phyloP scores from a whole-genome alignment of 768 basidiomycete genomes.

The Mycena albidolilacea region DNA sequence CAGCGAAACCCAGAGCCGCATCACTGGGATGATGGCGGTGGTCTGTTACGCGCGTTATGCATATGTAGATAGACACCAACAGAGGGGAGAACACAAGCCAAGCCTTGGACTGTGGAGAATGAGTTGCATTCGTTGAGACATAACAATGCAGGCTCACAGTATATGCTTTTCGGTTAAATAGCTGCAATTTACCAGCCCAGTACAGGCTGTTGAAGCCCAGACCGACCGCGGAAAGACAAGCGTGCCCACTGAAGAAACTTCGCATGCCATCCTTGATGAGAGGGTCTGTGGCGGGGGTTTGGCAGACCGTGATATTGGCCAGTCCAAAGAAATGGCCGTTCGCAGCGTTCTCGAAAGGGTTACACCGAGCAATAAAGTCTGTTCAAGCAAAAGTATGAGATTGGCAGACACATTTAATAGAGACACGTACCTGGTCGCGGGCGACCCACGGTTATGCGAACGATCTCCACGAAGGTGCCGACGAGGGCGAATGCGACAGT shows the following conservation, averaged over 20 bases:
- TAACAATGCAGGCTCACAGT: constrained; percentile 32
- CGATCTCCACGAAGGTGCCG: constrained; percentile 39
- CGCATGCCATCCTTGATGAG: constrained; percentile 46
- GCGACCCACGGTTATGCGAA: constrained; percentile 41
- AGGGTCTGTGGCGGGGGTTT: constrained; percentile 36
- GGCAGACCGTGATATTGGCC: constrained; percentile 42
- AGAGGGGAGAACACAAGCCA: constrained; percentile 45
- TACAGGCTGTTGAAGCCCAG: constrained; percentile 42
- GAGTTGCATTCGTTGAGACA: neutral
- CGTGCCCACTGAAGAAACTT: constrained; percentile 48
- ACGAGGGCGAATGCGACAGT: constrained; percentile 34
- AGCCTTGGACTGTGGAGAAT: constrained; percentile 37
- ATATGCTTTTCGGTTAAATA: constrained; percentile 41
- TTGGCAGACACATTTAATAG: neutral
- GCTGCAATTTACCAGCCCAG: constrained; percentile 43
- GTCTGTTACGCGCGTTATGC: constrained; percentile 44
- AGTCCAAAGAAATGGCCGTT: constrained; percentile 44
- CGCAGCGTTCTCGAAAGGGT: constrained; percentile 38
- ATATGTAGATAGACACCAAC: constrained; percentile 42
- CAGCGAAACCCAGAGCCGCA: constrained; percentile 40
- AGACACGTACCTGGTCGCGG: constrained; percentile 41
- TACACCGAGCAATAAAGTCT: constrained; percentile 46
- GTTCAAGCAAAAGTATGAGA: neutral
- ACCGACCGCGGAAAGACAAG: constrained; percentile 42
- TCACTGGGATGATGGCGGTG: constrained; percentile 44